Conservation (phyloP, 2,329 filamentous ascomycete species). For the Aspergillus amoenus region DNA sequence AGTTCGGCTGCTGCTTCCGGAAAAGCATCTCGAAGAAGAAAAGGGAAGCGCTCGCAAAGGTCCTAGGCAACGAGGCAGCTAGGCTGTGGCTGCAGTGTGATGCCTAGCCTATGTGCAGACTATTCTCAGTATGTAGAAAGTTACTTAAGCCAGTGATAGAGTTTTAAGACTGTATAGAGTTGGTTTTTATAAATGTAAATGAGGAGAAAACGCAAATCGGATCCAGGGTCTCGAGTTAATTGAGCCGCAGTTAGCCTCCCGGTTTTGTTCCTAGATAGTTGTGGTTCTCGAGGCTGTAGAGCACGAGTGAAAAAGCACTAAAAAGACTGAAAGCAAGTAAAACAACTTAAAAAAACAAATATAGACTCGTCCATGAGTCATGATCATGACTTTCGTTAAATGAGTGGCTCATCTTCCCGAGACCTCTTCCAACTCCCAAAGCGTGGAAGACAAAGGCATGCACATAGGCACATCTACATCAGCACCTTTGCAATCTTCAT, state of each 20-base stretch:
- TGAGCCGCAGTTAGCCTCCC: constrained; percentile 18
- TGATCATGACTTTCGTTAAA: constrained; percentile 17
- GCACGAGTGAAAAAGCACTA: not conserved
- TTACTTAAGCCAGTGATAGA: not conserved
- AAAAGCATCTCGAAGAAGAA: constrained; percentile 22
- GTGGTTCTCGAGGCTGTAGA: not conserved
- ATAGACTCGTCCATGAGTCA: constrained; percentile 25
- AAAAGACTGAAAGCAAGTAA: constrained; percentile 12
- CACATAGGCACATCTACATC: constrained; percentile 18
- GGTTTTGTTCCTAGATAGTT: constrained; percentile 7
- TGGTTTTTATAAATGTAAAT: not conserved
- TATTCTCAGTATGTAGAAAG: not conserved
- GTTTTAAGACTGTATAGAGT: constrained; percentile 2
- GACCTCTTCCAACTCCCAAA: not conserved
- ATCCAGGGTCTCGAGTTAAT: not conserved
- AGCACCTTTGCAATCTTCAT: constrained; percentile 40
- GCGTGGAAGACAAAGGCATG: not conserved
- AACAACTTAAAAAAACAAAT: not conserved
- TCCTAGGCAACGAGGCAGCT: constrained; percentile 15
- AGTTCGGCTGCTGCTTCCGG: constrained; percentile 27
- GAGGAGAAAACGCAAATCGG: not conserved
- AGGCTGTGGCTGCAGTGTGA: not conserved
- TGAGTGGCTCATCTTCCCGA: not conserved
- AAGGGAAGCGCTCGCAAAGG: constrained; percentile 30
- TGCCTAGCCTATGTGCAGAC: not conserved